These are phyloP conservation scores for Fusarium miscanthi DNA, from an alignment of 2,329 filamentous ascomycete genomes.

Conservation along the genomic window DNA sequence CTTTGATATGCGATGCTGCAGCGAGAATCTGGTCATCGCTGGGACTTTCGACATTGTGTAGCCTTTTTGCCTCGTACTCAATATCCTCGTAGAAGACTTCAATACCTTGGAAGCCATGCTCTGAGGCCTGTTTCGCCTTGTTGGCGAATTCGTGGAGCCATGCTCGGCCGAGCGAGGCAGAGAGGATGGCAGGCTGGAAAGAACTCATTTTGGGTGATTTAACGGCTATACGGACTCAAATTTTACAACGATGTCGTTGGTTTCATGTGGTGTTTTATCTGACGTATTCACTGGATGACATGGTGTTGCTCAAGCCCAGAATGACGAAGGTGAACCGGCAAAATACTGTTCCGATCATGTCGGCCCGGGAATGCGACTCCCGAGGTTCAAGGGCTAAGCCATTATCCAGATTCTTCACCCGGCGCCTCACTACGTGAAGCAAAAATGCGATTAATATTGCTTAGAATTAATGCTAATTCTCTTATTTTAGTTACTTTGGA, in stretches of 20 bases:
- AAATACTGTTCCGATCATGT: conserved; percentile 10
- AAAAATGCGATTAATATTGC: no score
- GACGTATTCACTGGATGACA: accelerated
- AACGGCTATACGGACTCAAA: no score
- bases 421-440: accelerated
- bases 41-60: background rate
- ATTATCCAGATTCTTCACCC: background rate
- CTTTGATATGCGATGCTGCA: background rate
- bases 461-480: no score
- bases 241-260: no score
- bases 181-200: conserved; percentile 2
- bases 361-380: background rate
- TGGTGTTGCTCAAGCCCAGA: background rate
- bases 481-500: no score
- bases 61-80: conserved; percentile 7
- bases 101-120: conserved; percentile 8
- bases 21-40: background rate
- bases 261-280: no score
- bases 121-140: background rate
- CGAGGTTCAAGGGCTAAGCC: background rate
- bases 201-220: background rate
- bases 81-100: conserved; percentile 17
- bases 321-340: background rate
- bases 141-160: conserved; percentile 10
- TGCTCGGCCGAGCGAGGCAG: conserved; percentile 10